Evolutionary conservation across 1,139 yeast genomes (phyloP).

Genomic region (Waltiozyma sp.): DNA sequence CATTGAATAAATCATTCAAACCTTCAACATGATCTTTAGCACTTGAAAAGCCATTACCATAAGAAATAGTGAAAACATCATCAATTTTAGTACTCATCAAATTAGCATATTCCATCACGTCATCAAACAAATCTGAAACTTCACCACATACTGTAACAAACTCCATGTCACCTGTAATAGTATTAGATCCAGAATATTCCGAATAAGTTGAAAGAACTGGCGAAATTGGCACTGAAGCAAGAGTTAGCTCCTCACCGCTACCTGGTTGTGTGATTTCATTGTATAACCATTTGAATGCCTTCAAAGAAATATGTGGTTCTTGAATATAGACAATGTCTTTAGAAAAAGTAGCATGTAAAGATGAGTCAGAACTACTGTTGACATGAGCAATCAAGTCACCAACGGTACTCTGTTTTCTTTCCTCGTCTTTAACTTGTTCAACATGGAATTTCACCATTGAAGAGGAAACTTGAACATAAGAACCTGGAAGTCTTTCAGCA

Average conservation of each 20-base stretch:
- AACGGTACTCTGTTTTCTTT: slow-evolving; percentile 48
- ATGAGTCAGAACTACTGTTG: slow-evolving; percentile 36
- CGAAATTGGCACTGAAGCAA: slow-evolving; percentile 10
- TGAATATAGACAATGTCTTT: slow-evolving; percentile 64
- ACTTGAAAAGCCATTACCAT: slow-evolving; percentile 39
- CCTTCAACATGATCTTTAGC: slow-evolving; percentile 70
- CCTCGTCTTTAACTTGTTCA: slow-evolving; percentile 42
- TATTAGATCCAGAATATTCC: background rate
- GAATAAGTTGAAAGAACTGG: slow-evolving; percentile 1
- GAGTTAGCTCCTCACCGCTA: slow-evolving; percentile 13
- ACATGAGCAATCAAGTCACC: slow-evolving; percentile 84
- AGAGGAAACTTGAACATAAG: slow-evolving; percentile 62
- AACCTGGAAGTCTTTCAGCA: slow-evolving; percentile 73
- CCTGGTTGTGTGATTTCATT: slow-evolving; percentile 20
- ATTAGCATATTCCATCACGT: slow-evolving; percentile 52
- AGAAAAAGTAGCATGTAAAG: slow-evolving; percentile 64
- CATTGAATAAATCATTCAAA: slow-evolving; percentile 58
- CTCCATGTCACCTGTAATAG: slow-evolving; percentile 16
- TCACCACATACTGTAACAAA: slow-evolving; percentile 51
- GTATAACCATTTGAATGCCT: slow-evolving; percentile 38
- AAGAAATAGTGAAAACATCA: slow-evolving; percentile 52
- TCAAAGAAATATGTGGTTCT: slow-evolving; percentile 37
- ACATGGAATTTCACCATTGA: slow-evolving; percentile 68
- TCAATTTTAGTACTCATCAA: slow-evolving; percentile 27
- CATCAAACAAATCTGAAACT: slow-evolving; percentile 59